Base-by-base conservation (phyloP, 176 grass and related monocot genomes). In the Oryza coarctata region DNA sequence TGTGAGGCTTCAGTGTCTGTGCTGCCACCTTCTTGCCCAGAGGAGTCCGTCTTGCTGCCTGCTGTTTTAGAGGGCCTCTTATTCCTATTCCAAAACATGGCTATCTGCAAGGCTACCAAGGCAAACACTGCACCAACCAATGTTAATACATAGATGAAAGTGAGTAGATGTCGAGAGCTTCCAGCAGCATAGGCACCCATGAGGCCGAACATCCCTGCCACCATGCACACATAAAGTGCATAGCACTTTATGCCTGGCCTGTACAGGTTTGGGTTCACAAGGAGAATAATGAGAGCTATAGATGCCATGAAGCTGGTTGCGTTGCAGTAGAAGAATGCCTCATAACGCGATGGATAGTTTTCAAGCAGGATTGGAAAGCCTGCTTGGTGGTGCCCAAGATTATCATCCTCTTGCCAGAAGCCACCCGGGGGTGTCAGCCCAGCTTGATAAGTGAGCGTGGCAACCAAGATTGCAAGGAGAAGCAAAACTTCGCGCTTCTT, bases 241-340 rank as follows among this genome's bases (percentile, higher is more conserved):
- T 84, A 80, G 75, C 69, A 84, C 5, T 47, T 17, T 29, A 84
- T 88, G 61, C 61, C 81, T 0, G 61, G 81, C 28, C 28, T 74
- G 60, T 88, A 88, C 1, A 88, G 74, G 22, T 83, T 65, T 32
- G 68, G 86, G 68, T 83, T 84, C 45, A 84, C 81, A 2, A 92
- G 90, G 5, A 92, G 66, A 4, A 92, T 61, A 3, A 92, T 89
- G 22, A 92, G 55, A 10, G 84, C 68, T 0, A 92, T 28, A 1
- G 90, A 89, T 9, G 80, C 33, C 79, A 92, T 82, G 83, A 92
- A 92, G 71, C 86, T 89, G 13, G 84, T 18, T 0, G 86, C 83
- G 0, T 92, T 92, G 68, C 86, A 92, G 35, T 92, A 92, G 65
- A 92, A 92, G 78, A 83, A 92, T 11, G 78, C 74, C 1, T 15